Evolutionary conservation across 441 rosid genomes (phyloP), one percentile per base, ranked within the genome.

Genomic region (Populus hybrid): DNA sequence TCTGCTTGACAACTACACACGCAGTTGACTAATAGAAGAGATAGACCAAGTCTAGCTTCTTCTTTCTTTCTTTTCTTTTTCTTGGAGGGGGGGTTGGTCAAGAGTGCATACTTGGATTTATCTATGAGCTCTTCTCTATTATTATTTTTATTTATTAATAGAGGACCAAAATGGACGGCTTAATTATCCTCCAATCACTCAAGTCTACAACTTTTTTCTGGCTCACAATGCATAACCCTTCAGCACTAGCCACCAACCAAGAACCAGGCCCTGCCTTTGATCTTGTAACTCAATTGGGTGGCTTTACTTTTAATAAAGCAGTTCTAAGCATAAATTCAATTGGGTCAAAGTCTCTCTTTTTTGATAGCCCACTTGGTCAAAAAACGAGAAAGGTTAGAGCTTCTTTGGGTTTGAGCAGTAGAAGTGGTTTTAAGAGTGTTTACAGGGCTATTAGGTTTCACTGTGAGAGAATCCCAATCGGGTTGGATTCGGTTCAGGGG

Each of bases 381-480:
- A 85, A 69, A 72, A 81, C 80, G 79, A 81, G 85, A 46, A 87
- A 82, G 80, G 76, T 66, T 75, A 84, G 71, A 72, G 89, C 89
- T 80, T 92, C 95, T 0, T 53, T 91, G 76, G 85, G 88, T 69
- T 83, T 85, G 84, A 84, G 86, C 61, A 71, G 88, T 73, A 78
- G 83, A 64, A 87, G 84, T 73, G 67, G 75, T 74, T 88, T 89
- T 40, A 71, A 78, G 70, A 80, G 80, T 70, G 59, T 92, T 91
- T 96, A 94, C 30, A 85, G 83, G 76, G 85, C 83, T 24, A 81
- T 94, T 73, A 87, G 85, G 83, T 86, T 90, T 73, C 99, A 92
- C 36, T 89, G 90, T 70, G 91, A 89, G 67, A 92, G 89, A 75
- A 88, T 91, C 79, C 97, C 98, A 3, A 86, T 92, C 38, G 93